Conservation (phyloP, 768 basidiomycete species). For the Boletus eberwhitei region DNA sequence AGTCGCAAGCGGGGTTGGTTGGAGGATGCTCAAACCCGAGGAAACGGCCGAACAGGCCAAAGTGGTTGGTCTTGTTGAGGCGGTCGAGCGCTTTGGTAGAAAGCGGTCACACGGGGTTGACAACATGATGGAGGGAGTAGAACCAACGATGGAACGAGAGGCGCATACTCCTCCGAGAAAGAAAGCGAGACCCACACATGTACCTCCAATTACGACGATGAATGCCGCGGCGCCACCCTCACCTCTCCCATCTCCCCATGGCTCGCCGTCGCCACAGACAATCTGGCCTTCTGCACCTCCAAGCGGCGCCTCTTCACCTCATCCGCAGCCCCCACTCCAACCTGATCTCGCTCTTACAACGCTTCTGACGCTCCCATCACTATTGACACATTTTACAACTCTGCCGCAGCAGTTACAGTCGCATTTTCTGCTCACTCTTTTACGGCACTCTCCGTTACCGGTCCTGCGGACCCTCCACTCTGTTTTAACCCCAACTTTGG, state of each 20-base stretch:
- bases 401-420: conserved; percentile 85
- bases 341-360: conserved; percentile 81
- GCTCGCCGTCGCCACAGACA: conserved; percentile 71
- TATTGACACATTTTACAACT: conserved; percentile 76
- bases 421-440: conserved; percentile 87
- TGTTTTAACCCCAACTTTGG: conserved; percentile 85
- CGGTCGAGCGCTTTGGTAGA: conserved; percentile 75
- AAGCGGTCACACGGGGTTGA: conserved; percentile 55
- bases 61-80: conserved; percentile 68
- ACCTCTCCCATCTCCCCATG: conserved; percentile 81
- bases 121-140: conserved; percentile 73
- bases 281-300: conserved; percentile 82
- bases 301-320: conserved; percentile 71
- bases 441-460: conserved; percentile 87
- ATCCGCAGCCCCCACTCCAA: conserved; percentile 68
- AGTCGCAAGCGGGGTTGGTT: conserved; percentile 60
- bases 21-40: conserved; percentile 72
- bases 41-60: conserved; percentile 47
- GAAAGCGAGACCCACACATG: conserved; percentile 62
- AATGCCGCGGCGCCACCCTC: conserved; percentile 79
- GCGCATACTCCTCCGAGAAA: conserved; percentile 62
- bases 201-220: conserved; percentile 60
- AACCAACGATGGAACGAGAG: conserved; percentile 47
- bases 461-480: conserved; percentile 88
- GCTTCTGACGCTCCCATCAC: conserved; percentile 78